Base-by-base conservation (phyloP, 768 basidiomycete genomes). In the Serendipita sp. region DNA sequence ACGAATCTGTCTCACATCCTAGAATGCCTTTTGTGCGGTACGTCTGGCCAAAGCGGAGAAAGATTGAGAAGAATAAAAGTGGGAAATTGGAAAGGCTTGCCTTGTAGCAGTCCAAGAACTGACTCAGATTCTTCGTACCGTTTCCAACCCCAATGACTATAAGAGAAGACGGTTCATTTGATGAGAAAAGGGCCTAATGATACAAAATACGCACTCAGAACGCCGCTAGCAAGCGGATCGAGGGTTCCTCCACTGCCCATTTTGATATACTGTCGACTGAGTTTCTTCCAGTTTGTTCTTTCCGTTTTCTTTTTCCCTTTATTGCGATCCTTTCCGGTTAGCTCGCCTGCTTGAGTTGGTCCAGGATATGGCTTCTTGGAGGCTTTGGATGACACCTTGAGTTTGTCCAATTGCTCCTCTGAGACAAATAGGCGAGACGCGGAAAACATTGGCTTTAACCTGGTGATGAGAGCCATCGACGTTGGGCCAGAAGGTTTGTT, bases 201-300 rank as follows among this genome's bases (percentile, higher is more conserved):
- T 50, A 20, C 50, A 64, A 50, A 16, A 60, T 31, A 67, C 78
- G 67, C 70, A 93, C 93, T 90, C 66, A 97, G 75, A 16, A 96
- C 91, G 45, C 95, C 95, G 72, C 96, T 91, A 3, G 96, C 96
- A 38, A 98, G 78, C 16, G 96, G 96, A 75, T 99, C 96, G 58
- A 99, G 76, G 2, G 96, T 99, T 3, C 96, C 93, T 30, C 92
- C 92, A 72, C 93, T 90, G 1, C 92, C 93, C 56, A 94, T 82
- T 73, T 95, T 94, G 61, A 93, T 76, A 1, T 73, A 69, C 22
- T 81, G 78, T 16, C 70, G 70, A 50, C 22, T 62, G 22, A 50
- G 33, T 63, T 62, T n/a, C 41, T 26, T 5, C 31, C 63, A 31
- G 42, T 61, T 63, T 60, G 68, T 70, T 60, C 68, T 68, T 45